These are phyloP conservation scores for Wickerhamomyces pijperi DNA, from an alignment of 805 yeast genomes.

Conservation along the genomic window DNA sequence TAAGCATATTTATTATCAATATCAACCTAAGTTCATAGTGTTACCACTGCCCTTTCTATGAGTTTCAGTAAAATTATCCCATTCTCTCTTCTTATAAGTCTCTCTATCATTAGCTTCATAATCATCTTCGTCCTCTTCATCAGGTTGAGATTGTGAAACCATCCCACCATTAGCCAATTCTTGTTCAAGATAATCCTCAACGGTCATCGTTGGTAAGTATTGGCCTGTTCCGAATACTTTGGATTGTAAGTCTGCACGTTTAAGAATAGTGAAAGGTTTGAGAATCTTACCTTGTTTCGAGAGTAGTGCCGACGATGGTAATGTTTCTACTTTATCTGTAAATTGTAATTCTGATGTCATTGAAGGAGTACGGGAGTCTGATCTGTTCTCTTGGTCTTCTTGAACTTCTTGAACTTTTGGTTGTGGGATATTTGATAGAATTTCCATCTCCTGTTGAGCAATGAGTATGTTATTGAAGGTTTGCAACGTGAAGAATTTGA, in stretches of 20 bases:
- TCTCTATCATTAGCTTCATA: constrained; percentile 45
- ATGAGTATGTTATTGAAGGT: constrained; percentile 48
- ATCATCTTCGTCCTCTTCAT: constrained; percentile 53
- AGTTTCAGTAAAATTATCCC: constrained; percentile 91
- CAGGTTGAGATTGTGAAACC: constrained; percentile 25
- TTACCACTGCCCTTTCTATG: constrained; percentile 88
- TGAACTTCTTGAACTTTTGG: constrained; percentile 13
- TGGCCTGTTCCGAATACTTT: constrained; percentile 90
- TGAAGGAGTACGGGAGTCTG: constrained; percentile 11
- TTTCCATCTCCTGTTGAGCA: constrained; percentile 52
- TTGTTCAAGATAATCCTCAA: constrained; percentile 82
- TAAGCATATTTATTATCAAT: background rate
- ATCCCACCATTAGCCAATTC: constrained; percentile 83
- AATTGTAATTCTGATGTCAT: constrained; percentile 23
- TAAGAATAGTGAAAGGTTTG: constrained; percentile 71
- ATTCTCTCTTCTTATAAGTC: constrained; percentile 67
- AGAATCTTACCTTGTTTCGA: constrained; percentile 69
- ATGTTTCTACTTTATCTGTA: constrained; percentile 52
- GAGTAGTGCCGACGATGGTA: constrained; percentile 34
- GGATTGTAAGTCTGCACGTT: constrained; percentile 43
- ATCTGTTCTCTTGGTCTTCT: too few species aligned
- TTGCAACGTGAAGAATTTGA: constrained; percentile 39
- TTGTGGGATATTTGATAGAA: constrained; percentile 38
- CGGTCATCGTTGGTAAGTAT: constrained; percentile 84
- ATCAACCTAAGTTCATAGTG: constrained; percentile 54